phyloP scores from a whole-genome alignment of 306 rosid genomes.

The Rubus parviflorus region DNA sequence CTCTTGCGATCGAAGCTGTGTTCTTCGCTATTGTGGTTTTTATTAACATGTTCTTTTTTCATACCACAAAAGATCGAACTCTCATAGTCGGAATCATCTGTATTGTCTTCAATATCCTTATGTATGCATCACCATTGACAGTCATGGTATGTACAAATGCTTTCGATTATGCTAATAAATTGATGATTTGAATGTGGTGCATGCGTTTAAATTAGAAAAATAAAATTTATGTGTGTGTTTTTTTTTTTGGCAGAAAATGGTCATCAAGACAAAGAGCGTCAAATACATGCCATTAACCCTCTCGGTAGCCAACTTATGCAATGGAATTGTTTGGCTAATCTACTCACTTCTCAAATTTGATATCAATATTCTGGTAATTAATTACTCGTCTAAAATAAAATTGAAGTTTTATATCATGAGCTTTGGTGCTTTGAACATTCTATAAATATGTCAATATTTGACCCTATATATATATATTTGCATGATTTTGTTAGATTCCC shows the following conservation, averaged over 20 bases:
- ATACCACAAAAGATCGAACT: constrained; percentile 25
- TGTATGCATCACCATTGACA: constrained; percentile 85
- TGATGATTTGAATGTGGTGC: not conserved
- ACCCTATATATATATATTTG: not conserved
- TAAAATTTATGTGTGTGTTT: not conserved
- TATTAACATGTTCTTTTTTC: constrained; percentile 28
- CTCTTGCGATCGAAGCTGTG: constrained; percentile 37
- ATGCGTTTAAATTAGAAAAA: not conserved
- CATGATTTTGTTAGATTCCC: constrained; percentile 27
- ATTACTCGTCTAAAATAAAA: not conserved
- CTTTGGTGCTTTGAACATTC: not conserved
- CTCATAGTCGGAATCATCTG: constrained; percentile 52
- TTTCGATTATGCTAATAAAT: not conserved
- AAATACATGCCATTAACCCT: constrained; percentile 82
- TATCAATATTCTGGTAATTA: constrained; percentile 56
- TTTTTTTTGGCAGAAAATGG: constrained; percentile 43
- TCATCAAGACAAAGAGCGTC: constrained; percentile 74
- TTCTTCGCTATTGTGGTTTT: constrained; percentile 33
- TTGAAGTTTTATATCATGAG: not conserved
- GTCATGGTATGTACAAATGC: constrained; percentile 57
- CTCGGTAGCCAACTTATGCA: constrained; percentile 58
- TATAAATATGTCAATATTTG: not conserved
- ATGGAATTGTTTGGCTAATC: constrained; percentile 52
- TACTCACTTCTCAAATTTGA: constrained; percentile 69
- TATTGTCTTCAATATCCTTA: constrained; percentile 57